Evolutionary conservation across 495 filamentous ascomycete genomes (phyloP).

Genomic region (Staphylotrichum tortipilum): DNA sequence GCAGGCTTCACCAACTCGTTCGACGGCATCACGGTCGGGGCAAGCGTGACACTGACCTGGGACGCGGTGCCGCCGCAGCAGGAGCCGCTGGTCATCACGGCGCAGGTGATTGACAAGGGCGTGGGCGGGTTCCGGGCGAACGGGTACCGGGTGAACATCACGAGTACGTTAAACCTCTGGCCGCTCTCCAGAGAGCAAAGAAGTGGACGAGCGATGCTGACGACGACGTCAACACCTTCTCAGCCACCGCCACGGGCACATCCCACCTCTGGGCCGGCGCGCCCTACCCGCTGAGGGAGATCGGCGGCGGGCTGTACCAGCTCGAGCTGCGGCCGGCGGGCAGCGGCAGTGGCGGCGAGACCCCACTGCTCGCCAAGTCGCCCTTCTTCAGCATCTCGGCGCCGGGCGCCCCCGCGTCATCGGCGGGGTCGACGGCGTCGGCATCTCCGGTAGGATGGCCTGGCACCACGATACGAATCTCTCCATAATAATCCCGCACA

Average conservation of each 20-base stretch:
- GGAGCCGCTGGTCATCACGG: slow-evolving; percentile 8
- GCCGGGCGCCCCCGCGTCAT: not conserved
- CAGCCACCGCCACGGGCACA: slow-evolving; percentile 23
- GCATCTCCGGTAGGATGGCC: not conserved
- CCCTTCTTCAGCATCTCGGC: slow-evolving; percentile 15
- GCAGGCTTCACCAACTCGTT: slow-evolving; percentile 9
- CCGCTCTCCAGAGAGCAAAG: too few relatives aligned
- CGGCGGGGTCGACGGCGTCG: not conserved
- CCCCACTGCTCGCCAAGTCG: slow-evolving; percentile 19
- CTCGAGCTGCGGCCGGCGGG: slow-evolving; percentile 26
- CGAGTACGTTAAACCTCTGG: slow-evolving; percentile 1
- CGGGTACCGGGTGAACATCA: slow-evolving; percentile 6
- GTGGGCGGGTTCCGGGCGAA: slow-evolving; percentile 1
- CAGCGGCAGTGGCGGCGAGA: slow-evolving; percentile 8
- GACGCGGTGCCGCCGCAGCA: not conserved
- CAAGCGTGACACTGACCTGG: not conserved
- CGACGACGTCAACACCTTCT: too few relatives aligned
- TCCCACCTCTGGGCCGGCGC: slow-evolving; percentile 28
- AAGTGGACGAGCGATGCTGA: not conserved
- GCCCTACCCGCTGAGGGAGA: slow-evolving; percentile 32
- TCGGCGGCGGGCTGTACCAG: slow-evolving; percentile 30
- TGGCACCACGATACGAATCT: not conserved
- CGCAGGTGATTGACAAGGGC: slow-evolving; percentile 9
- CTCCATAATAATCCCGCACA: not conserved
- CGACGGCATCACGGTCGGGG: slow-evolving; percentile 3